Base-by-base conservation (phyloP, 495 filamentous ascomycete species). In the Penicillium robsamsonii region DNA sequence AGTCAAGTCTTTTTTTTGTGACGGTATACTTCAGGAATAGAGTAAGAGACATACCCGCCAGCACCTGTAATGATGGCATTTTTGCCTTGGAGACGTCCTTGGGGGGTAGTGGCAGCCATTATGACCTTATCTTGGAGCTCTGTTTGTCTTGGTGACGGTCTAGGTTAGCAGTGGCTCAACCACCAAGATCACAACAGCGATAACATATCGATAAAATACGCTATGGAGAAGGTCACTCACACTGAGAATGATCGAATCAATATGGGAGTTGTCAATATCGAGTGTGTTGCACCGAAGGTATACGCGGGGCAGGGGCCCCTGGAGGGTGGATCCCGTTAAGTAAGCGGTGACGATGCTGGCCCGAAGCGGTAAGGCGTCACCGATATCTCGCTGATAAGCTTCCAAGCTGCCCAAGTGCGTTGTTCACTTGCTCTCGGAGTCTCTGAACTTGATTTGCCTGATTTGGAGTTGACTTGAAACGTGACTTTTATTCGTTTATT, bases 31-130 rank as follows among this genome's bases (percentile, higher is more conserved):
- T 57, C 15, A 11, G 40, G 9, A 6, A 44, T 20, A 41, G 12
- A 20, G n/a, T 6, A 17, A 81, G 15, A 15, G 1, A 79, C 86
- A 67, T 82, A 96, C 92, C 92, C 89, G 55, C 88, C 92, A 31
- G 88, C 92, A 62, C 92, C 92, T 27, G 92, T 97, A 73, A 97
- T 81, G 58, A 96, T 84, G 70, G 90, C 89, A 78, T 95, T 96
- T 78, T 96, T 97, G 73, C 90, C 91, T 40, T 84, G 76, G 27
- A 97, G 79, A 69, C 92, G 87, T 55, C 82, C 82, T 55, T 59
- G 55, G 13, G 38, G 37, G 22, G 50, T 52, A 30, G 62, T 58
- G 52, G 65, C 46, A 54, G 61, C 41, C 60, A 58, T 60, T 42
- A 41, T 27, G 41, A 35, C 15, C 30, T 18, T 46, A 50, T 52